phyloP scores from a whole-genome alignment of 805 yeast genomes.

The Spathaspora girioi region DNA sequence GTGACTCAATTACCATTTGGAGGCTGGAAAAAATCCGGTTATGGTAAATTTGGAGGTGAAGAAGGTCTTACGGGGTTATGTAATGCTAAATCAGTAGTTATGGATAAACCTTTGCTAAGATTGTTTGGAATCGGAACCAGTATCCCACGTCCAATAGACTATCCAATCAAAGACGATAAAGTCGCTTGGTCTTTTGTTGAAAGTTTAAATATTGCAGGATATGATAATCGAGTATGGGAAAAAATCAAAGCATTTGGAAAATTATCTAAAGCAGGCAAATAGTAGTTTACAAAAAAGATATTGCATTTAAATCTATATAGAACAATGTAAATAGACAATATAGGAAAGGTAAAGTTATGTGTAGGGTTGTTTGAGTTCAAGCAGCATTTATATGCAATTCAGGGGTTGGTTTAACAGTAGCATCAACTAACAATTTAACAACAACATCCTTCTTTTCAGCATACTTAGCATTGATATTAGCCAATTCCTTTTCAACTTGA shows the following conservation, averaged over 20 bases:
- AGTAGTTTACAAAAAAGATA: not conserved
- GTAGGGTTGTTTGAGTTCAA: not conserved
- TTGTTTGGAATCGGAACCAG: slow-evolving; percentile 59
- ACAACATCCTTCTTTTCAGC: slow-evolving; percentile 62
- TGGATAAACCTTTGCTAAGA: slow-evolving; percentile 70
- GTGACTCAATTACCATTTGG: slow-evolving; percentile 98
- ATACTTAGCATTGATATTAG: slow-evolving; percentile 62
- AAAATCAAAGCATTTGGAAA: slow-evolving; percentile 38
- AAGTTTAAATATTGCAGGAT: slow-evolving; percentile 80
- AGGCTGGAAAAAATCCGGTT: slow-evolving; percentile 89
- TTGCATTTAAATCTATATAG: not conserved
- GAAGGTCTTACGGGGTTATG: slow-evolving; percentile 94
- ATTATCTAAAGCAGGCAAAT: slow-evolving; percentile 24
- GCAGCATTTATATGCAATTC: slow-evolving; percentile 77
- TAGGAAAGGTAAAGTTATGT: too few species aligned
- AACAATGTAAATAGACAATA: not conserved
- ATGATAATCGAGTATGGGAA: slow-evolving; percentile 71
- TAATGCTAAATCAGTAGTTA: slow-evolving; percentile 80
- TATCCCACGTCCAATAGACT: slow-evolving; percentile 87
- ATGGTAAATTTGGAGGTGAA: slow-evolving; percentile 97
- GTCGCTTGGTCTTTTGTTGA: slow-evolving; percentile 88
- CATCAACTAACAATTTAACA: slow-evolving; percentile 70
- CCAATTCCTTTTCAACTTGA: slow-evolving; percentile 67
- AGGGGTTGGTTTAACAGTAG: slow-evolving; percentile 76
- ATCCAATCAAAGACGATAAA: slow-evolving; percentile 78